Evolutionary conservation across 2,329 filamentous ascomycete genomes (phyloP).

Genomic region (Fusarium globosum): DNA sequence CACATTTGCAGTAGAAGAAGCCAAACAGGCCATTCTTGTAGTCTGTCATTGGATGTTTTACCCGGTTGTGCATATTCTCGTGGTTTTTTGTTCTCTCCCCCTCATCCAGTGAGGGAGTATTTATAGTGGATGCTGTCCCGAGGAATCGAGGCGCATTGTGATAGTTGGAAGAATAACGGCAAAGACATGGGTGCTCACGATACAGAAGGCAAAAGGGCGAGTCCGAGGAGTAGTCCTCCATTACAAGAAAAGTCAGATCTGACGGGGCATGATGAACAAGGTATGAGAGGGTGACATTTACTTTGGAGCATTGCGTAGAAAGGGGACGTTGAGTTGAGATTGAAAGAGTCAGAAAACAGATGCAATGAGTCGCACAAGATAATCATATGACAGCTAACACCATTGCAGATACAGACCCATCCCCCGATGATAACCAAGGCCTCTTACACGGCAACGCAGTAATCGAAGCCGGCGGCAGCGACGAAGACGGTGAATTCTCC

Average conservation of each 20-base stretch:
- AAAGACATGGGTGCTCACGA: slow-evolving; percentile 12
- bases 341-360: neutral
- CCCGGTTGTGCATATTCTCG: neutral
- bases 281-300: slow-evolving; percentile 1
- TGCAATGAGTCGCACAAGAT: neutral
- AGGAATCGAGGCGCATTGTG: neutral
- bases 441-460: slow-evolving; percentile 45
- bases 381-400: neutral
- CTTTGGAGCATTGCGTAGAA: neutral
- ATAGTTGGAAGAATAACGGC: neutral
- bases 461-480: slow-evolving; percentile 49
- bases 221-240: slow-evolving; percentile 9
- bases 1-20: slow-evolving; percentile 8
- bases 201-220: slow-evolving; percentile 3
- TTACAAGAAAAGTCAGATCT: neutral
- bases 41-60: neutral
- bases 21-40: neutral
- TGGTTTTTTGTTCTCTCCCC: neutral
- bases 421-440: slow-evolving; percentile 26
- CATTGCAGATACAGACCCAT: neutral
- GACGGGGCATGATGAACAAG: slow-evolving; percentile 15
- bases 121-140: neutral
- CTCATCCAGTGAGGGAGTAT: neutral
- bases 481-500: slow-evolving; percentile 51
- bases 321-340: neutral